Base-by-base conservation (phyloP, 805 yeast genomes). In the Yamadazyma sp. region DNA sequence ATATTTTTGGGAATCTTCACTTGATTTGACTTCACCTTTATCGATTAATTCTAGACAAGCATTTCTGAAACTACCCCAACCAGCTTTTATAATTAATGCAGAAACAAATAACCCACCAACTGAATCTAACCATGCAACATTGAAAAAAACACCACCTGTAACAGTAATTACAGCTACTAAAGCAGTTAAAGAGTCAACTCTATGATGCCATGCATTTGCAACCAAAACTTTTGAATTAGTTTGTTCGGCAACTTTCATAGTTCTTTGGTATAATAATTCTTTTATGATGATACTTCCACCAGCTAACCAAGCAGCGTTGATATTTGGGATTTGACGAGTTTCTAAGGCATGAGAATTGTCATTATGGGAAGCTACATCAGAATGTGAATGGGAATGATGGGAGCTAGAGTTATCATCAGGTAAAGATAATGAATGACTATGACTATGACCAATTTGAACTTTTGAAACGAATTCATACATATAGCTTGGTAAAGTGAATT, bases 151-250 rank as follows among this genome's bases (percentile, higher is more conserved):
- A 22, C 96, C 95, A 2, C 89, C 80, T 0, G 94, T 75, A 33
- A 93, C 93, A 1, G 98, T 88, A 4, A 80, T 74, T 14, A 91
- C 72, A 0, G 98, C 97, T 6, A 91, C 98, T 15, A 83, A 70
- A 0, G 97, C 86, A 1, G 98, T 94, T 48, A 93, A 58, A 1
- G 95, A 83, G 55, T 93, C 98, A 8, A 91, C 93, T 44, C 98
- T 73, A 55, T 93, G 98, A 58, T 93, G 98, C 98, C 98, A 93
- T 3, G 98, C 98, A 54, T 93, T 93, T 4, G 98, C 98, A 32
- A 86, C 79, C 31, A 93, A 70, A 3, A 93, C 98, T 43, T 87
- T 86, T 0, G 96, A 87, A 53, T 86, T 84, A 19, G 86, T 75
- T 42, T 74, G 67, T 31, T 70, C 68, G 1, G 97, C 98, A 15